phyloP scores from a whole-genome alignment of 2,329 filamentous ascomycete genomes.

The Cladorrhinum sp. region DNA sequence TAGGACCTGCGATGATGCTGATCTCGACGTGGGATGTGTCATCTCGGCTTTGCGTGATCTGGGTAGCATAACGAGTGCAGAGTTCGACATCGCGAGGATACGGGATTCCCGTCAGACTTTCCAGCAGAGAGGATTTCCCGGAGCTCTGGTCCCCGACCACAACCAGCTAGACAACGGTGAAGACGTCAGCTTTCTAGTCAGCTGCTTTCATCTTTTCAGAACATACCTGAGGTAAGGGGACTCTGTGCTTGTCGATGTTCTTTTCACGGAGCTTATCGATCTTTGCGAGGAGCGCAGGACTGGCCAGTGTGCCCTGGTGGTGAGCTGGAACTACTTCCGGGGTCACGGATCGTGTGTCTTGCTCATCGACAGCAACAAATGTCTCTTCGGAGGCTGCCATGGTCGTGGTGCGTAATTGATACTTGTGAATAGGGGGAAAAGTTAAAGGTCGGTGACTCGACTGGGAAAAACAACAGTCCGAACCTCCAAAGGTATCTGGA shows the following conservation, averaged over 20 bases:
- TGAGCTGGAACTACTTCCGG: not conserved
- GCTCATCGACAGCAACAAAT: not conserved
- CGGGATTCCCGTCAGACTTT: constrained; percentile 33
- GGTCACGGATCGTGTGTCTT: not conserved
- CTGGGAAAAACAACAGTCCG: not conserved
- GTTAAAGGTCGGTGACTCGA: too few species aligned
- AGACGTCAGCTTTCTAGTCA: not conserved
- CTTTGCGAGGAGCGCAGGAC: constrained; percentile 25
- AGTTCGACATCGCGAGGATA: constrained; percentile 32
- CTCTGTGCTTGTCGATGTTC: constrained; percentile 26
- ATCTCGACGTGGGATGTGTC: constrained; percentile 36
- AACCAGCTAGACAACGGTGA: constrained; percentile 25
- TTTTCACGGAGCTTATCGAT: constrained; percentile 31
- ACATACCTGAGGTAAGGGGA: constrained; percentile 26
- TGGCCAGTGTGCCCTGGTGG: constrained; percentile 5
- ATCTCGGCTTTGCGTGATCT: constrained; percentile 46
- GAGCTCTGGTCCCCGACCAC: constrained; percentile 35
- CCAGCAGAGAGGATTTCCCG: constrained; percentile 34
- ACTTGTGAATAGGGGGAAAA: too few species aligned
- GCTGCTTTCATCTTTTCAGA: too few species aligned
- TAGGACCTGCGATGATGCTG: constrained; percentile 39
- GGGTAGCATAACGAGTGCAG: constrained; percentile 35
- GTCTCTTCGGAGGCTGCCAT: not conserved
- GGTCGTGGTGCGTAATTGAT: not conserved
- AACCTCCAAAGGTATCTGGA: not conserved